These are phyloP conservation scores for Fusarium sp. DNA, from an alignment of 2,329 filamentous ascomycete genomes.

Conservation along the genomic window DNA sequence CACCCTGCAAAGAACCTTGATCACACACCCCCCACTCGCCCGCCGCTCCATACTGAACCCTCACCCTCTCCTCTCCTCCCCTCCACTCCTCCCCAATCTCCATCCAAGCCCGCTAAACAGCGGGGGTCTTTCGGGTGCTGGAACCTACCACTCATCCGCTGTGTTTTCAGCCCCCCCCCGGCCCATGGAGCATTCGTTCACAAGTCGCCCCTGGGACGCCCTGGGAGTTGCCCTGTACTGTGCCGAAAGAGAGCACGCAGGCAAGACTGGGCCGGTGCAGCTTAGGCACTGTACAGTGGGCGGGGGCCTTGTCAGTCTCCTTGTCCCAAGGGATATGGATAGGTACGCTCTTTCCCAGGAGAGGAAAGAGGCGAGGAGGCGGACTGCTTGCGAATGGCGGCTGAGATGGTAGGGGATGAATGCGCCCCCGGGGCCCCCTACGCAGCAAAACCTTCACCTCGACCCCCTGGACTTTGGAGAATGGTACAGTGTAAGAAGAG, in stretches of 20 bases:
- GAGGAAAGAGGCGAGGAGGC: slow-evolving; percentile 8
- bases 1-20: slow-evolving; percentile 1
- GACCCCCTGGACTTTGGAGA: not conserved
- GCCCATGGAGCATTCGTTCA: slow-evolving; percentile 25
- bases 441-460: not conserved
- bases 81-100: slow-evolving; percentile 36
- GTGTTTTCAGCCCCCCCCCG: slow-evolving; percentile 26
- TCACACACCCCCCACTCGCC: slow-evolving; percentile 25
- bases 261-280: not conserved
- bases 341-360: not conserved
- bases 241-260: slow-evolving; percentile 4
- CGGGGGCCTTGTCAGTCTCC: not conserved
- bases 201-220: slow-evolving; percentile 34
- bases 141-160: slow-evolving; percentile 39
- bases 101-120: slow-evolving; percentile 30
- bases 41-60: slow-evolving; percentile 24
- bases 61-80: slow-evolving; percentile 4
- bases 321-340: slow-evolving; percentile 29
- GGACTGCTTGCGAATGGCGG: not conserved
- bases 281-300: slow-evolving; percentile 11
- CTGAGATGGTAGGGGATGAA: not conserved
- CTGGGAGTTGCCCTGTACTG: slow-evolving; percentile 24
- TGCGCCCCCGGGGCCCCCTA: not conserved
- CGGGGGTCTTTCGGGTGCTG: slow-evolving; percentile 30
- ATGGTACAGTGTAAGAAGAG: slow-evolving; percentile 27